These are phyloP conservation scores for Narthecium ossifragum DNA, from an alignment of 106 monocot species.

Conservation along the genomic window DNA sequence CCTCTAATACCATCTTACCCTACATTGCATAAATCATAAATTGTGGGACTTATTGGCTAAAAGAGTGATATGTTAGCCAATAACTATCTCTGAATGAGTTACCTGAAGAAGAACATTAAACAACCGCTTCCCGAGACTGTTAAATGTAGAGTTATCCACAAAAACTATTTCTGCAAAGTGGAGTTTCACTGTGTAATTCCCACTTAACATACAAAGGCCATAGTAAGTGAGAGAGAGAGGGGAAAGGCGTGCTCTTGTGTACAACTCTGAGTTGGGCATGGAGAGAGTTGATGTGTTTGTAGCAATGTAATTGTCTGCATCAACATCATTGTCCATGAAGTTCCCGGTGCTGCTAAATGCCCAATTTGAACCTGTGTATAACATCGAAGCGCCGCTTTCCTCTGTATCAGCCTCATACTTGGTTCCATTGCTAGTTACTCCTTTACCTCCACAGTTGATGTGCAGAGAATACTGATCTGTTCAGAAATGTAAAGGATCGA, in stretches of 20 bases:
- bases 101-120: constrained; percentile 86
- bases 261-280: constrained; percentile 37
- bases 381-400: constrained; percentile 53
- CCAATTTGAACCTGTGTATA: constrained; percentile 46
- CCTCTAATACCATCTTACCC: constrained; percentile 56
- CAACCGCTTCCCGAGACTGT: constrained; percentile 50
- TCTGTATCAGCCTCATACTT: constrained; percentile 64
- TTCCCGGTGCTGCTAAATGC: constrained; percentile 82
- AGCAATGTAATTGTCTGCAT: constrained; percentile 62
- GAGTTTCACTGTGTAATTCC: constrained; percentile 39
- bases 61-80: neutral
- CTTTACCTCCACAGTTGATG: constrained; percentile 75
- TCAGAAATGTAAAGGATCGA: too few species aligned
- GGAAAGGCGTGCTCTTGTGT: constrained; percentile 46
- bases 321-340: constrained; percentile 56
- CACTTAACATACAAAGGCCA: constrained; percentile 45
- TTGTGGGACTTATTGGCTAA: neutral
- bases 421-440: constrained; percentile 19
- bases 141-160: constrained; percentile 37
- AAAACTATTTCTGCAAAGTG: constrained; percentile 64
- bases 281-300: constrained; percentile 37
- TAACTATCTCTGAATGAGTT: neutral
- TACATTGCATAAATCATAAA: constrained; percentile 14
- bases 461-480: constrained; percentile 43
- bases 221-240: constrained; percentile 53